Conservation (phyloP, 2,329 filamentous ascomycete species). For the Mollisia scopiformis region DNA sequence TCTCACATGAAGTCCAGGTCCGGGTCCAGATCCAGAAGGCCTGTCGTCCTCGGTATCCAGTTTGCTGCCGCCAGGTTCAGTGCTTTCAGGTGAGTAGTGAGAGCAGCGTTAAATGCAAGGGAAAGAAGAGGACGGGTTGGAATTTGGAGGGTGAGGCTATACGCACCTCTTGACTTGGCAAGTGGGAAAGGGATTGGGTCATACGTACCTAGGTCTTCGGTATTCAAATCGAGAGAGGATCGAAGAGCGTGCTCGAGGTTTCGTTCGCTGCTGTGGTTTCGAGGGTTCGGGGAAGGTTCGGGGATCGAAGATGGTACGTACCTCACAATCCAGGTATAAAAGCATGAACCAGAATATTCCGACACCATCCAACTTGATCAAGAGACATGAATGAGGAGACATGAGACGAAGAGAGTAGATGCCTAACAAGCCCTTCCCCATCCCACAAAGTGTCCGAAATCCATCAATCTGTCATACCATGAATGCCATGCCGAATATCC, state of each 20-base stretch:
- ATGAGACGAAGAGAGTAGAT: conserved; percentile 32
- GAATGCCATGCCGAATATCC: conserved; percentile 9
- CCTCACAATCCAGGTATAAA: conserved; percentile 23
- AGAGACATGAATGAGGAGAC: conserved; percentile 16
- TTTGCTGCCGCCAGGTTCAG: not conserved
- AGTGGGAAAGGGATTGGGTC: not conserved
- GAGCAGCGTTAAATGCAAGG: conserved; percentile 7
- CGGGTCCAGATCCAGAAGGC: conserved; percentile 8
- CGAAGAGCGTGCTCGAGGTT: not conserved
- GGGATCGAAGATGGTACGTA: conserved; percentile 29
- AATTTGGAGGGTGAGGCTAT: conserved; percentile 6
- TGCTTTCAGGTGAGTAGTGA: conserved; percentile 37
- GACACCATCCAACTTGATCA: conserved; percentile 20
- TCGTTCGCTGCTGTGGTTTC: not conserved
- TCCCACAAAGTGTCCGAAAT: conserved; percentile 1
- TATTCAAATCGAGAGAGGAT: not conserved
- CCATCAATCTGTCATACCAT: conserved; percentile 13
- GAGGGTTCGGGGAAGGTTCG: not conserved
- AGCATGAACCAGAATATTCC: conserved; percentile 17
- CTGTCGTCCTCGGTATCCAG: not conserved
- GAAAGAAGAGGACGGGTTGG: not conserved
- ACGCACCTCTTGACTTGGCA: conserved; percentile 18
- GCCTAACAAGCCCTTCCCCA: conserved; percentile 23
- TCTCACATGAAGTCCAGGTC: not conserved
- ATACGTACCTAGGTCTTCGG: not conserved